phyloP scores from a whole-genome alignment of 2,329 filamentous ascomycete genomes.

The Pestalotiopsis sp. region DNA sequence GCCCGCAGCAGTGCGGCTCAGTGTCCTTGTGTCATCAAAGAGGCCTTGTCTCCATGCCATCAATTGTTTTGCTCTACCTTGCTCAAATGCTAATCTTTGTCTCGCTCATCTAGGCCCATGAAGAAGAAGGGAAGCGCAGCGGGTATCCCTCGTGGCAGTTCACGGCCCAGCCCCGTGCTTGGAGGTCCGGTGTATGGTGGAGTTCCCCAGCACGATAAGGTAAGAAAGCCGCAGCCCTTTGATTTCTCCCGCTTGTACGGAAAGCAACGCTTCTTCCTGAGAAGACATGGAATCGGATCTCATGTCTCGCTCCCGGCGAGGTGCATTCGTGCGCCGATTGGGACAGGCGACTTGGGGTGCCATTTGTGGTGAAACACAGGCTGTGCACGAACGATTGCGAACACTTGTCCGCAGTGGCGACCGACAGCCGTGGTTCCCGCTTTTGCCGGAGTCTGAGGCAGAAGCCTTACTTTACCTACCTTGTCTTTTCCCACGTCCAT shows the following conservation, averaged over 20 bases:
- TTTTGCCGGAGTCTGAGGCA: conserved; percentile 39
- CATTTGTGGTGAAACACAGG: conserved; percentile 16
- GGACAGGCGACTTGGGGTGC: no score
- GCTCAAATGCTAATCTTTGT: conserved; percentile 12
- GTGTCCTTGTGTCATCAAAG: conserved; percentile 22
- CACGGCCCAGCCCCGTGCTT: conserved; percentile 63
- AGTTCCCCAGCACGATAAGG: conserved; percentile 48
- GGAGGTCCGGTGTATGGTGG: conserved; percentile 44
- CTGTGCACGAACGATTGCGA: background rate
- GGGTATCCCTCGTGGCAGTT: conserved; percentile 67
- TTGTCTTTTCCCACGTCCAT: conserved; percentile 22
- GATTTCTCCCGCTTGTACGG: background rate
- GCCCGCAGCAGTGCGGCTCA: background rate
- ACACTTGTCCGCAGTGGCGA: conserved; percentile 20
- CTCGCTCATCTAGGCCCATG: conserved; percentile 59
- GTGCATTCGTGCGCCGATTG: no score
- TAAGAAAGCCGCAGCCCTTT: conserved; percentile 38
- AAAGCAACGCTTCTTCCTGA: no score
- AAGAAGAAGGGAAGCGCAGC: conserved; percentile 76
- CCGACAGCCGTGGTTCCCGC: conserved; percentile 29
- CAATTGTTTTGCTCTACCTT: conserved; percentile 20
- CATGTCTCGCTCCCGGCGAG: background rate
- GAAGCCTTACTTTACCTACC: conserved; percentile 24
- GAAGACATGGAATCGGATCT: background rate
- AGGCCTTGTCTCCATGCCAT: conserved; percentile 14